phyloP scores from a whole-genome alignment of 2,329 filamentous ascomycete genomes.

The Aspergillus pseudonomiae region DNA sequence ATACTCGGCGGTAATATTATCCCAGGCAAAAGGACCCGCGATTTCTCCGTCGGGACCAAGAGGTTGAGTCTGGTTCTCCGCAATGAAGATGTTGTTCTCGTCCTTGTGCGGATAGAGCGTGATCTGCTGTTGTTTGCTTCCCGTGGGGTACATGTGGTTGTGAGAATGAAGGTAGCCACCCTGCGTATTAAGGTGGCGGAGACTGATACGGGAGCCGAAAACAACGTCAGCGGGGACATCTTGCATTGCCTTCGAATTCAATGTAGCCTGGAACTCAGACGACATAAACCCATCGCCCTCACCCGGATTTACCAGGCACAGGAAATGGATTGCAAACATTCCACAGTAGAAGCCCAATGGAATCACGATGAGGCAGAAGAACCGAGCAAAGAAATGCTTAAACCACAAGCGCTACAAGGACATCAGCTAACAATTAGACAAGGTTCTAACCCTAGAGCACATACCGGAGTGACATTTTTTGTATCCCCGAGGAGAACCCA shows the following conservation, averaged over 20 bases:
- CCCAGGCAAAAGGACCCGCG: conserved; percentile 82
- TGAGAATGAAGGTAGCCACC: conserved; percentile 98
- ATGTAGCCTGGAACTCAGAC: conserved; percentile 95
- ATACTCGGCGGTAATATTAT: conserved; percentile 67
- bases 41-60: conserved; percentile 75
- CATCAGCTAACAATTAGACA: conserved; percentile 25
- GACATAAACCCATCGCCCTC: conserved; percentile 99
- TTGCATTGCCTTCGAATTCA: conserved; percentile 96
- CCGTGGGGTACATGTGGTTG: conserved; percentile 93
- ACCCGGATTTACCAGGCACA: conserved; percentile 89
- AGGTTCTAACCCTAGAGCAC: conserved; percentile 28
- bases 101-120: conserved; percentile 99
- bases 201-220: conserved; percentile 79
- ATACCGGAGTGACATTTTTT: conserved; percentile 77
- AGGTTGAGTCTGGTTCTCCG: conserved; percentile 96
- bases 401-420: conserved; percentile 69
- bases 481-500: conserved; percentile 93
- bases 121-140: conserved; percentile 98
- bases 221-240: conserved; percentile 91
- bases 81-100: conserved; percentile 91
- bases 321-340: conserved; percentile 97
- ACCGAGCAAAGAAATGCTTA: conserved; percentile 90
- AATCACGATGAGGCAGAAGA: conserved; percentile 89
- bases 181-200: conserved; percentile 96
- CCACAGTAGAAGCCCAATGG: conserved; percentile 88